Evolutionary conservation across 2,329 filamentous ascomycete genomes (phyloP), one percentile per base, ranked within the genome.

Genomic region (Rutstroemia sp.): DNA sequence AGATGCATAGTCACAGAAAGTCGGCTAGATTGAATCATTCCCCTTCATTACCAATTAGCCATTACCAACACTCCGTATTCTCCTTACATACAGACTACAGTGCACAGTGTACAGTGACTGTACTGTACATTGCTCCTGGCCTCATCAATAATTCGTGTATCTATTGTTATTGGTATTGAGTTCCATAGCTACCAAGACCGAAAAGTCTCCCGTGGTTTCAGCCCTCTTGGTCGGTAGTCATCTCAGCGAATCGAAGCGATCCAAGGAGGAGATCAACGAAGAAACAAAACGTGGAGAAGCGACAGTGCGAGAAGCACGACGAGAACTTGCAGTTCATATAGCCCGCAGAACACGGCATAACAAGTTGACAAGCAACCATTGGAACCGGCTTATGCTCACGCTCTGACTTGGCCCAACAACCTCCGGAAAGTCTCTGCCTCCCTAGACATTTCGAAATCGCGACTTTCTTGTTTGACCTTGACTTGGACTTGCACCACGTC

Each of bases 121-220:
- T 49, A 48, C 21, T 16, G 37, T 19, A 10, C 14, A 41, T 34
- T 25, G 27, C 3, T 42, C 7, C 45, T 25, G 44, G 45, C 37
- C 30, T 44, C 30, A 42, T 39, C 52, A 55, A 50, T 50, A 44
- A 12, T 10, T 34, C 30, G 12, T 25, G 7, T 27, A 27, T 27
- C 25, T 27, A 44, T 39, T 30, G 19, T 49, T 54, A 54, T 54
- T 54, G 52, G 45, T 23, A 27, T 49, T 30, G 44, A 50, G 34
- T 49, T 50, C 37, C 18, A 51, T 42, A 50, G 12, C 39, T 55
- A 14, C 23, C 23, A 41, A 45, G 23, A 55, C 37, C 25, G 37
- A 19, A 55, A 55, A 37, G 30, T 19, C n/a, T 55, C 18, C 53
- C 19, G 53, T 50, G 46, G 53, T 55, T 55, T 55, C 53, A 55